Base-by-base conservation (phyloP, 495 filamentous ascomycete species). In the Podospora pseudopauciseta region DNA sequence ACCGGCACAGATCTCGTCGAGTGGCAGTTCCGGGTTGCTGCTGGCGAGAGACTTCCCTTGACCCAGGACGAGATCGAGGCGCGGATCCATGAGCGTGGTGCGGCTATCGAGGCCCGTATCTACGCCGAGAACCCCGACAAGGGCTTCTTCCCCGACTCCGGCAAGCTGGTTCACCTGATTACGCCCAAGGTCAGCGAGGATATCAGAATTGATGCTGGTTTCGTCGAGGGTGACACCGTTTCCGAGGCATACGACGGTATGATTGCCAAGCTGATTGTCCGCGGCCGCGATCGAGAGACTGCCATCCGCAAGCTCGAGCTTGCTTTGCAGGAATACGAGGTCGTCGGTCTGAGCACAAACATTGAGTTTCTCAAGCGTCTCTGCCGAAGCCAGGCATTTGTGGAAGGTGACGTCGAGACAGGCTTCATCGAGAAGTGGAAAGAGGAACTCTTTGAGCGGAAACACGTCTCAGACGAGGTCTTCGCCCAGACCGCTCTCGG, bases 181-280 rank as follows among this genome's bases (percentile, higher is more conserved):
- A 93, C 88, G 0, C 95, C 96, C 0, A 77, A 79, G n/a, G 74
- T 80, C 0, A 85, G 85, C 13, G 85, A 90, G 3, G 89, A 90
- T 67, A 86, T 97, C 57, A 87, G 95, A 30, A 92, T 99, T 66
- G 95, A 99, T 74, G 91, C 93, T 7, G 96, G 96, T 0, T 98
- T 98, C 73, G 85, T 92, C 15, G 84, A 91, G 70, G 96, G 96
- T 19, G 94, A 98, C 74, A 91, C 94, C 68, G 89, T 99, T 0
- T 96, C 93, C 0, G 90, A 93, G n/a, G 89, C 95, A 64, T 99
- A 98, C 78, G 95, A 99, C 71, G 94, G 95, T 5, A 98, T 99
- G 95, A 97, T 99, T 69, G 90, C 96, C 56, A 99, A 99, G 77
- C 84, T 99, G 65, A 98, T 99, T 69, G 93, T 97, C n/a, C 85